A percentile compares a stretch with the other conserved stretches of the same genome.
Conservation (phyloP, 2,329 filamentous ascomycete genomes). For the Salinomyces thailandicus region DNA sequence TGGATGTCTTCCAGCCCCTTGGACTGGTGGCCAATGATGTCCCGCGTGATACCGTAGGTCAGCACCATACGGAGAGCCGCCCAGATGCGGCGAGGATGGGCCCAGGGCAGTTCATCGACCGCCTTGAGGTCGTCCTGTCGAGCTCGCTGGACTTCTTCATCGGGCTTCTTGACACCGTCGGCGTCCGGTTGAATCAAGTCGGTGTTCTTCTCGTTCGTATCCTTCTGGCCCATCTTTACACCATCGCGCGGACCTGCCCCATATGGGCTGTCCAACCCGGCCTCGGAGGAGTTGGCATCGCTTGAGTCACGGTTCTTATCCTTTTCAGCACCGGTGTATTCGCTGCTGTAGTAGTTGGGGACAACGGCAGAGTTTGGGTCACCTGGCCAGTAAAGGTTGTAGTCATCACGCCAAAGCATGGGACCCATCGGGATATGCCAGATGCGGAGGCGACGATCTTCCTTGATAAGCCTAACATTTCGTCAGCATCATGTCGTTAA, state of each 20-base stretch:
- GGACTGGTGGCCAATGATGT: slow-evolving; percentile 23
- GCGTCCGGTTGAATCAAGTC: background rate
- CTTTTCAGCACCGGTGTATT: slow-evolving; percentile 3
- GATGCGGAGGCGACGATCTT: slow-evolving; percentile 50
- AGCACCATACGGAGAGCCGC: slow-evolving; percentile 10
- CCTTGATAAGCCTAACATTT: slow-evolving; percentile 38
- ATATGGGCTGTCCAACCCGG: slow-evolving; percentile 4
- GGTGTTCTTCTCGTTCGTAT: background rate
- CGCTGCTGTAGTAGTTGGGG: slow-evolving; percentile 13
- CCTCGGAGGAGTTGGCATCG: background rate
- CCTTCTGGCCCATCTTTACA: background rate
- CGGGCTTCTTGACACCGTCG: background rate
- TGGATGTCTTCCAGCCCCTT: slow-evolving; percentile 43
- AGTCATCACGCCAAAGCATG: slow-evolving; percentile 29
- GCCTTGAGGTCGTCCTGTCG: slow-evolving; percentile 4
- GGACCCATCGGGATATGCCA: slow-evolving; percentile 40
- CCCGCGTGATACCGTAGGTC: slow-evolving; percentile 14
- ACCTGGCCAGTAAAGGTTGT: slow-evolving; percentile 9
- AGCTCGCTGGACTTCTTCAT: background rate
- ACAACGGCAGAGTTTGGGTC: slow-evolving; percentile 11
- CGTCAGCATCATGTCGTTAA: no score
- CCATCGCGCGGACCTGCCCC: background rate
- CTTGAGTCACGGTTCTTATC: background rate
- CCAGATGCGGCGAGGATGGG: slow-evolving; percentile 11
- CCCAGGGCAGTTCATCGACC: slow-evolving; percentile 6